Conservation (phyloP, 768 basidiomycete genomes). For the Sistotremastrum suecicum region DNA sequence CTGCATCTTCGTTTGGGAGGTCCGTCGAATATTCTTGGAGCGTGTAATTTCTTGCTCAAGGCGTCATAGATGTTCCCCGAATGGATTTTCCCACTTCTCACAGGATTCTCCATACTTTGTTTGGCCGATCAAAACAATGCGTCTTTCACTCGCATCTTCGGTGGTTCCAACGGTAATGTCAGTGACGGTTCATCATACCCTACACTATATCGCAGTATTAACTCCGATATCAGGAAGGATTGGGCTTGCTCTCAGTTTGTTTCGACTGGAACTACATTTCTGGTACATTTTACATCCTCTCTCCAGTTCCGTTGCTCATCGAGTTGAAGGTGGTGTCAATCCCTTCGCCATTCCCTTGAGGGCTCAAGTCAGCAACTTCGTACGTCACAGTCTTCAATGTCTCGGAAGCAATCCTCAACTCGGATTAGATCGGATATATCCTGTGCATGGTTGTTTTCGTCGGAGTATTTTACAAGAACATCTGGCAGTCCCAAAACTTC, state of each 20-base stretch:
- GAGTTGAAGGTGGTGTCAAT: constrained; percentile 15
- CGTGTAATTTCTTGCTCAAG: background rate
- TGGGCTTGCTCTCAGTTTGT: constrained; percentile 43
- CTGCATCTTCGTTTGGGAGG: constrained; percentile 28
- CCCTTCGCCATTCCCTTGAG: constrained; percentile 41
- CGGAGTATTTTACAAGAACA: constrained; percentile 25
- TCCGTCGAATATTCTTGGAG: constrained; percentile 14
- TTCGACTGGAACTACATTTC: constrained; percentile 45
- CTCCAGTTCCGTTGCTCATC: constrained; percentile 12
- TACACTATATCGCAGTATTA: too few species aligned
- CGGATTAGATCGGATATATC: constrained; percentile 32
- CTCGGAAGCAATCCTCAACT: constrained; percentile 19
- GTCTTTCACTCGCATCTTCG: constrained; percentile 39
- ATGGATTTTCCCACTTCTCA: constrained; percentile 46
- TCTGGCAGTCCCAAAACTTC: constrained; percentile 45
- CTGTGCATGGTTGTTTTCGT: constrained; percentile 27
- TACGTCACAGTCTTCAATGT: background rate
- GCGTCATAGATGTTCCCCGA: constrained; percentile 18
- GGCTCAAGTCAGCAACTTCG: constrained; percentile 20
- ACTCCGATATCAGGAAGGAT: constrained; percentile 24
- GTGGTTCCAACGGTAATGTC: constrained; percentile 41
- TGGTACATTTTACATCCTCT: constrained; percentile 26
- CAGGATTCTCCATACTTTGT: constrained; percentile 47
- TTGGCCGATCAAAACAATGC: constrained; percentile 36
- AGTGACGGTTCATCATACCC: background rate